Evolutionary conservation across 352 stramenopile genomes (phyloP), one percentile per base, ranked within the genome.

Genomic region (Peronosclerospora sorghi): DNA sequence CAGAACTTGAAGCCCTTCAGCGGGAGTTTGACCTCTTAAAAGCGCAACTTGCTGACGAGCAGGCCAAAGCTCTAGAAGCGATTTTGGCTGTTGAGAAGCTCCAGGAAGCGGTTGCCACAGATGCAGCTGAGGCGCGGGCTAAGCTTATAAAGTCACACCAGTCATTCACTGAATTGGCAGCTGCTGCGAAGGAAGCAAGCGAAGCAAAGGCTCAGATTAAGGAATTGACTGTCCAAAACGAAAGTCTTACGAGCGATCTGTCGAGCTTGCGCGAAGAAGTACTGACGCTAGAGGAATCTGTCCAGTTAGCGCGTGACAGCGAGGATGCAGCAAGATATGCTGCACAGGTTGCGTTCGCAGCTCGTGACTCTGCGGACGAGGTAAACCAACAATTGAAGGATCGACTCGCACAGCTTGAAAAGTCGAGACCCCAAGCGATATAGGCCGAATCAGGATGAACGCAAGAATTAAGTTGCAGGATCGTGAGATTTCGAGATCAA

Each of bases 281-380:
- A 9, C 52, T 67, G 43, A 60, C 60, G 32, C 58, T 83, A 10
- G 48, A 79, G 45, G 41, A 68, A 32, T 54, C 60, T 32, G 39
- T 71, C 29, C 56, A 72, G 26, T 46, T 65, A 18, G 69, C 73
- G 6, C 68, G 80, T 27, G 76, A 89, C 40, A 83, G 68, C 39
- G 76, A 84, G 28, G 73, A 83, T 21, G 76, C 76, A 30, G 73
- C 73, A 43, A 60, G 76, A 19, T 85, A 75, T 54, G 62, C 76
- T 15, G 76, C 73, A n/a, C 73, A 86, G 41, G 49, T 70, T 14
- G 73, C 76, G 10, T 86, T 86, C 35, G 62, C 68, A 12, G 73
- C 70, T n/a, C 68, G 73, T 7, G 76, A 88, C 40, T 59, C 63
- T 35, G 65, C 64, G 15, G 72, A 87, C 32, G 65, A 77, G 26